phyloP scores from a whole-genome alignment of 495 filamentous ascomycete species.

The Polyplosphaeria fusca region DNA sequence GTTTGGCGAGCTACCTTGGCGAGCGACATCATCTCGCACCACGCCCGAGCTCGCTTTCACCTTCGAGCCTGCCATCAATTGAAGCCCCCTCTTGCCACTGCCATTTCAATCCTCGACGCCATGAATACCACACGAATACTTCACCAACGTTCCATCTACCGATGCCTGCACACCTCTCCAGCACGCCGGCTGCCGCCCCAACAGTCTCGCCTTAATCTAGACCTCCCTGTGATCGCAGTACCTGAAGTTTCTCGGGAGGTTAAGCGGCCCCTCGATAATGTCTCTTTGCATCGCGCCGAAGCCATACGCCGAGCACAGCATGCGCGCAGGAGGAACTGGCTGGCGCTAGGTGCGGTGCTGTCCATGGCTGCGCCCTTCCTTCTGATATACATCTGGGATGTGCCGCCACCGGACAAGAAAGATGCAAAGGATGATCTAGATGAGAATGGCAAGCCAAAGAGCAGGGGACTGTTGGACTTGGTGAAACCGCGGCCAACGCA shows the following conservation, averaged over 20 bases:
- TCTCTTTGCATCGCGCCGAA: slow-evolving; percentile 22
- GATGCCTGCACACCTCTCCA: slow-evolving; percentile 25
- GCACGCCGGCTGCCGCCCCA: slow-evolving; percentile 13
- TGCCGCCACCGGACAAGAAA: slow-evolving; percentile 9
- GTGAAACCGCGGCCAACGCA: slow-evolving; percentile 11
- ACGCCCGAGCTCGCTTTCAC: no score
- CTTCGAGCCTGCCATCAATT: no score
- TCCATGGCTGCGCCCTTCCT: slow-evolving; percentile 30
- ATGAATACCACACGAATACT: slow-evolving; percentile 26
- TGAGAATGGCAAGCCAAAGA: not conserved
- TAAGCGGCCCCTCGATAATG: not conserved
- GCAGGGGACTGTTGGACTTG: slow-evolving; percentile 4
- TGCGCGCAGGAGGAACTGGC: slow-evolving; percentile 18
- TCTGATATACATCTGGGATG: slow-evolving; percentile 11
- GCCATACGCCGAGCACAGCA: slow-evolving; percentile 6
- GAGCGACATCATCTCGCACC: no score
- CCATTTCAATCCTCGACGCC: not conserved
- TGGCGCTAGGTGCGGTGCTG: slow-evolving; percentile 16
- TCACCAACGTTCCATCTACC: slow-evolving; percentile 17
- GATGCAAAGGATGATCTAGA: slow-evolving; percentile 3
- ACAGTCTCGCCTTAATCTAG: not conserved
- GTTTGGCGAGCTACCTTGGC: no score
- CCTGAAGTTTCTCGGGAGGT: not conserved
- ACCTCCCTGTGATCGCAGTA: no score
- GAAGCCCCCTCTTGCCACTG: not conserved